phyloP scores from a whole-genome alignment of 371 early-diverging fungal species.

The Mucor sp. region DNA sequence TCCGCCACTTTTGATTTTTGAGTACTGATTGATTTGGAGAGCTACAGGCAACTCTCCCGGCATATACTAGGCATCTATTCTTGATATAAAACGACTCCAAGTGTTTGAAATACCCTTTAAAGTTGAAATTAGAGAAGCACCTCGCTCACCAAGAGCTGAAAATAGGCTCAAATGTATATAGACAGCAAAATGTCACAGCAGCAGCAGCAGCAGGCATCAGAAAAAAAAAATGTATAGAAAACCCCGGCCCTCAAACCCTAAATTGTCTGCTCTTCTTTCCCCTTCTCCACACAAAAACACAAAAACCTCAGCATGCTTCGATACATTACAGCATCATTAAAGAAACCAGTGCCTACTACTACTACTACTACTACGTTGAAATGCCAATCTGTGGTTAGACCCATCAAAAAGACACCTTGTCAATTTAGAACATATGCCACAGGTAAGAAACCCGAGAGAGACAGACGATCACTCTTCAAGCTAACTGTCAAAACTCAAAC shows the following conservation, averaged over 20 bases:
- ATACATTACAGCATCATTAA: constrained; percentile 2
- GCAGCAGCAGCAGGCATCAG: not conserved
- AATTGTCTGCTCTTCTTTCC: not conserved
- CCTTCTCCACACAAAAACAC: not conserved
- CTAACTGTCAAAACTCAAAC: not conserved
- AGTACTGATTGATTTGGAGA: not conserved
- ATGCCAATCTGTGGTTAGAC: not conserved
- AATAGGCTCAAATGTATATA: not conserved
- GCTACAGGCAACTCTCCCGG: not conserved
- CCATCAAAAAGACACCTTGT: not conserved
- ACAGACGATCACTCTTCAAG: not conserved
- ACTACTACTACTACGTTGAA: too few species aligned
- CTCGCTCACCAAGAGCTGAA: not conserved
- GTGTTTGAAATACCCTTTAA: not conserved
- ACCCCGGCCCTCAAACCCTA: not conserved
- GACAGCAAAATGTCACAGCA: not conserved
- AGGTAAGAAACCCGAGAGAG: not conserved
- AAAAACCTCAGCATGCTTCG: not conserved
- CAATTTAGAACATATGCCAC: constrained; percentile 18
- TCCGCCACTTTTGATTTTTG: not conserved
- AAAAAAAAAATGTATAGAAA: not conserved
- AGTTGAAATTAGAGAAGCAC: not conserved
- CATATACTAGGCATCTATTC: not conserved
- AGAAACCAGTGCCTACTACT: not conserved
- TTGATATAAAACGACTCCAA: not conserved